phyloP scores from a whole-genome alignment of 371 early-diverging fungal genomes.

The Syncephalastrum contaminatum region DNA sequence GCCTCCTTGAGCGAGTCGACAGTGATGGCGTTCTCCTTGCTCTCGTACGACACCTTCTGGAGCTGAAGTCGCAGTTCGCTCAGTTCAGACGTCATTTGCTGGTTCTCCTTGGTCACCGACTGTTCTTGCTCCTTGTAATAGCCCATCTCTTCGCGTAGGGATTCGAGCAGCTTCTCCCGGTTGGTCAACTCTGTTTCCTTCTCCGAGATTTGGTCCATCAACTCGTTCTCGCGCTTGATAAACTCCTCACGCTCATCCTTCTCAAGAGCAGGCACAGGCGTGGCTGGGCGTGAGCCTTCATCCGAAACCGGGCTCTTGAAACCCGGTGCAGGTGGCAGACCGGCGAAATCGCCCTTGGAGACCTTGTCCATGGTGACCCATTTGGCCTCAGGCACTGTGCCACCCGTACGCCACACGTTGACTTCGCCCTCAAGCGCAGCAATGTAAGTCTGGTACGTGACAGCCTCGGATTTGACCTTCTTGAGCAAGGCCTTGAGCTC shows the following conservation, averaged over 20 bases:
- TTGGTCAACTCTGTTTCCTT: conserved; percentile 71
- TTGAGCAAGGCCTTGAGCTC: conserved; percentile 92
- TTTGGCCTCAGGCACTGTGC: conserved; percentile 66
- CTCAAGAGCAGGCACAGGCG: conserved; percentile 72
- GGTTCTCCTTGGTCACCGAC: conserved; percentile 66
- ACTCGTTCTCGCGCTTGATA: conserved; percentile 88
- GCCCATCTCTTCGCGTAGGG: conserved; percentile 64
- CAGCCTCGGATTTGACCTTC: conserved; percentile 76
- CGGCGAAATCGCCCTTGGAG: conserved; percentile 45
- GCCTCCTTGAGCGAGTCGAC: conserved; percentile 85
- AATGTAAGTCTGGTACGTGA: conserved; percentile 81
- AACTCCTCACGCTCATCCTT: conserved; percentile 94
- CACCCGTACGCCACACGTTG: conserved; percentile 82
- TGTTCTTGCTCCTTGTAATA: conserved; percentile 65
- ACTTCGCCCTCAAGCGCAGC: conserved; percentile 84
- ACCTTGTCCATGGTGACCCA: conserved; percentile 76
- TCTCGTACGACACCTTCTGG: conserved; percentile 83
- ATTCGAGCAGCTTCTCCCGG: conserved; percentile 54
- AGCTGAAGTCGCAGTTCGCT: conserved; percentile 75
- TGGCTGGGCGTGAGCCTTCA: conserved; percentile 67
- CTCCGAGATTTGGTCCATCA: conserved; percentile 85
- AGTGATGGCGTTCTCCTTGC: conserved; percentile 80
- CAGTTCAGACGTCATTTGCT: conserved; percentile 64
- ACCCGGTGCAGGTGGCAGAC: conserved; percentile 46
- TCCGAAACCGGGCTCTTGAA: conserved; percentile 43